A percentile compares a stretch with the other conserved stretches of the same genome.
Evolutionary conservation across 352 stramenopile species (phyloP).

Genomic region (Blastocystis sp.): DNA sequence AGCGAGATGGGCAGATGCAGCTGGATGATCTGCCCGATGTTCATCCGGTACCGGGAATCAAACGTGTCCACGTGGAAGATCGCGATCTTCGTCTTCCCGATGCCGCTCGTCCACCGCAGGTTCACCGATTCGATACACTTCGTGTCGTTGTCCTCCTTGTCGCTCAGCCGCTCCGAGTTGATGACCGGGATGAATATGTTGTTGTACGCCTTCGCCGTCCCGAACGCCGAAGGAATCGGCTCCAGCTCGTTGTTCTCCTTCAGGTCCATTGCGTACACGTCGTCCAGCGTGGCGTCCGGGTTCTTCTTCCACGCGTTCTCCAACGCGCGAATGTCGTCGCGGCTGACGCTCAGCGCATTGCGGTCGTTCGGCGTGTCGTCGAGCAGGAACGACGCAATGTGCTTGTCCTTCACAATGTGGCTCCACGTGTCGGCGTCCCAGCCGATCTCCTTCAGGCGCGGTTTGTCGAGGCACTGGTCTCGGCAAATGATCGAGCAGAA

Average conservation of each 20-base stretch:
- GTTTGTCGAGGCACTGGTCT: conserved; percentile 92
- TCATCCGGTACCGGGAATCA: conserved; percentile 75
- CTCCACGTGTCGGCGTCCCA: conserved; percentile 98
- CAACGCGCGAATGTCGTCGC: conserved; percentile 81
- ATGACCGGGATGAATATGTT: conserved; percentile 97
- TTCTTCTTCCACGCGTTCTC: conserved; percentile 94
- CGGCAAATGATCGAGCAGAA: conserved; percentile 94
- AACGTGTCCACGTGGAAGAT: conserved; percentile 35
- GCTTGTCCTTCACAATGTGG: conserved; percentile 92
- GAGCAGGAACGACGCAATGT: conserved; percentile 90
- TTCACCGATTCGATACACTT: conserved; percentile 79
- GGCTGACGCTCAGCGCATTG: conserved; percentile 88
- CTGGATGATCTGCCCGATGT: conserved; percentile 79
- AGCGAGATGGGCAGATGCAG: conserved; percentile 13
- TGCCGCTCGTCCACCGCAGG: conserved; percentile 74
- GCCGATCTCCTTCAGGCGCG: conserved; percentile 94
- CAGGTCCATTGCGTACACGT: conserved; percentile 85
- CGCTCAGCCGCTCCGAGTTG: conserved; percentile 88
- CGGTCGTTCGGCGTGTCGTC: conserved; percentile 84
- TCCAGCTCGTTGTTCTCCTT: conserved; percentile 82
- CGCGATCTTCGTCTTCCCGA: conserved; percentile 74
- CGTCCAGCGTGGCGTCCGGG: conserved; percentile 88
- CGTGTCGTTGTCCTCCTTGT: conserved; percentile 59
- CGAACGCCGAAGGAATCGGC: conserved; percentile 82
- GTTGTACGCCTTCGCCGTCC: conserved; percentile 98